Conservation (phyloP, 1,284 basidiomycete genomes). For the Tylopilus sp. region DNA sequence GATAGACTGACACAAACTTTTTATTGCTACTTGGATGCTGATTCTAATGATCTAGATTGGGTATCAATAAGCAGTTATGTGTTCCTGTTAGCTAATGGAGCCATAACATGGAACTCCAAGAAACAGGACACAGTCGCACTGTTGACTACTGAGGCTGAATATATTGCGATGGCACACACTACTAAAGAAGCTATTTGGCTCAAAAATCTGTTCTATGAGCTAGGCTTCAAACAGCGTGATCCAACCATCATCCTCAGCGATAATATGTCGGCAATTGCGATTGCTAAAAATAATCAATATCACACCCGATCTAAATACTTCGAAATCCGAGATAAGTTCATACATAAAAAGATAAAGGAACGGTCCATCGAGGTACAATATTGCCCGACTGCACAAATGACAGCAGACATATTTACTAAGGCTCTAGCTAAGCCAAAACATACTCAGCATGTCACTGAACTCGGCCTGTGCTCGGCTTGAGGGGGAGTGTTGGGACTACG, state of each 20-base stretch:
- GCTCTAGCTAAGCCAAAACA: neutral
- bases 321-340: neutral
- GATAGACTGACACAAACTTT: too few relatives aligned
- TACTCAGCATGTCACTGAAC: neutral
- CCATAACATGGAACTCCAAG: neutral
- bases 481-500: neutral
- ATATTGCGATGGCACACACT: neutral
- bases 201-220: neutral
- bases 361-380: neutral
- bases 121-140: neutral
- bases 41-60: neutral
- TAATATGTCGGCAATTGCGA: neutral
- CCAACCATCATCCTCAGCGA: neutral
- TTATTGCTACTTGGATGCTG: neutral
- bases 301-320: neutral
- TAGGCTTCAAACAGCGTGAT: neutral
- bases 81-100: neutral
- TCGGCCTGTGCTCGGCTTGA: neutral
- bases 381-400: neutral
- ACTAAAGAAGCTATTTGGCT: neutral
- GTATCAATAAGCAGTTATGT: neutral
- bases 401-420: neutral
- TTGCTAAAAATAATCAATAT: neutral
- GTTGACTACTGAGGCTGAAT: conserved; percentile 5
- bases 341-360: neutral